Base-by-base conservation (phyloP, 179 eudicot genomes). In the Kewa caespitosa region DNA sequence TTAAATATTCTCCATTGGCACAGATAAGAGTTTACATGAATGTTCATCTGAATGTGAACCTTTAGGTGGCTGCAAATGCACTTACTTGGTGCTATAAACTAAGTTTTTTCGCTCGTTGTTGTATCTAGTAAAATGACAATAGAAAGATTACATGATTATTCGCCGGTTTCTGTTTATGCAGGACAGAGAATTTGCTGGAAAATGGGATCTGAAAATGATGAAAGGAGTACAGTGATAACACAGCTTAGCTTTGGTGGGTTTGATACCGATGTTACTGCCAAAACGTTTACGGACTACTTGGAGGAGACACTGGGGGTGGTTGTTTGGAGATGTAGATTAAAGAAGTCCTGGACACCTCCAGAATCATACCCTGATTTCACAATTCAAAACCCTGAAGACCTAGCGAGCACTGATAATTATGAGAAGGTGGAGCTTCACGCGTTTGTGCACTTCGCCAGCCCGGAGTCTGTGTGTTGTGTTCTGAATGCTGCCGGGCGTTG, bases 161-260 rank as follows among this genome's bases (percentile, higher is more conserved):
- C n/a, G n/a, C n/a, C n/a, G n/a, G n/a, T 12, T 38, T 34, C 30
- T 12, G 69, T 20, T 31, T 41, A 30, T 6, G 7, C 8, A 64
- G 25, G 38, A 22, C 14, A 64, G 33, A 41, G 43, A 70, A 23
- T 6, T 39, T 41, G 64, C 65, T 54, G 34, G 65, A 25, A 75
- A 55, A 94, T 94, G 98, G 94, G 60, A 37, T 83, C 85, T 22
- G 85, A 81, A 67, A 74, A 74, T 38, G 67, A 69, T 73, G 90
- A 84, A 72, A 85, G 61, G 70, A 82, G 84, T 42, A 62, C 79
- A 81, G 87, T 84, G 39, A 84, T 92, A 25, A 88, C 94, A 5
- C 97, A 94, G 65, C 77, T 94, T 48, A 84, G 97, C 67, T 85
- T 91, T 83, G 97, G 97, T 27, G 98, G 97, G 38, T 89, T 94